These are phyloP conservation scores for Desmodesmus armatus DNA, from an alignment of 139 green algal genomes.

Conservation along the genomic window DNA sequence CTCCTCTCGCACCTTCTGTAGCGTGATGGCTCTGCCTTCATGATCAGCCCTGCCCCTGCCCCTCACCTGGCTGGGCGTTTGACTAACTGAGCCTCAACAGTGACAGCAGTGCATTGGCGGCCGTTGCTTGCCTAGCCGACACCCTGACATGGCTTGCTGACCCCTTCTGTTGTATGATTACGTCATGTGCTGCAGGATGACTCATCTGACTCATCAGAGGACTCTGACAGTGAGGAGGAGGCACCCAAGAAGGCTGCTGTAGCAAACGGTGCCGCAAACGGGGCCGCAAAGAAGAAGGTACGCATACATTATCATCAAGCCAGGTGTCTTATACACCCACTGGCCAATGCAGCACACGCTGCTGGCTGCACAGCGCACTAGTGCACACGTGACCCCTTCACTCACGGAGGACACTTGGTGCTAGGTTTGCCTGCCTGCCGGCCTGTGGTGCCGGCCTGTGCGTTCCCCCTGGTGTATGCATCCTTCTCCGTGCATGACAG, in stretches of 20 bases:
- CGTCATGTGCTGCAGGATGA: not conserved
- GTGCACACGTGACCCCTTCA: no score
- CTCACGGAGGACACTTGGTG: no score
- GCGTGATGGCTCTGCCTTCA: no score
- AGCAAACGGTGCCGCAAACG: constrained; percentile 12
- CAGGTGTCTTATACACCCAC: not conserved
- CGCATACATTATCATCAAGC: not conserved
- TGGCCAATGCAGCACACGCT: not conserved
- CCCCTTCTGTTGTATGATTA: not conserved
- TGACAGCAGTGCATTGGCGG: not conserved
- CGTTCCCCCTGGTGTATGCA: no score
- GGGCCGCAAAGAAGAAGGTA: constrained; percentile 15
- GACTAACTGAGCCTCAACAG: not conserved
- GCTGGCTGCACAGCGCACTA: not conserved
- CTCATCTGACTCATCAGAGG: no score
- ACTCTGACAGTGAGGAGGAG: not conserved
- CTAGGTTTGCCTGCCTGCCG: not conserved
- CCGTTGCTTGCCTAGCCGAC: not conserved
- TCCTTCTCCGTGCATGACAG: no score
- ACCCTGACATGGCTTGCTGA: not conserved
- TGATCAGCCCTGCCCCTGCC: no score
- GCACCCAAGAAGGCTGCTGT: not conserved
- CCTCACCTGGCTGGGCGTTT: not conserved
- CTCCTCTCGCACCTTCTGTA: no score
- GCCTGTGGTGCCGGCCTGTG: not conserved